Base-by-base conservation (phyloP, 1,284 basidiomycete genomes). In the Coniferiporia sulphurascens region DNA sequence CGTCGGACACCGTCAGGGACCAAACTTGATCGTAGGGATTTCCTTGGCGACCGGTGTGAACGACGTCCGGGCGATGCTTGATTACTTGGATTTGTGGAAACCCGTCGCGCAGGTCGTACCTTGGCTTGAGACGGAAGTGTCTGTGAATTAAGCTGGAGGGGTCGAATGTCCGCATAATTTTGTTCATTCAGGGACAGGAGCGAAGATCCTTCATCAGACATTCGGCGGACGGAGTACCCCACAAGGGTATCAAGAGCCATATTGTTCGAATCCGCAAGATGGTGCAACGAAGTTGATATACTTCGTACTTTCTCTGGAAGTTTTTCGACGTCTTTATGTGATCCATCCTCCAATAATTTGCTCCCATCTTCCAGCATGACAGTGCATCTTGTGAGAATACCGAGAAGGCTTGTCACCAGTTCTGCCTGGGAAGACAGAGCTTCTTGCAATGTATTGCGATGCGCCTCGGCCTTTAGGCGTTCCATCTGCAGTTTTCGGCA, bases 371-470 rank as follows among this genome's bases (percentile, higher is more conserved):
- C 81, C 48, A 93, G 75, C 70, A 86, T 81, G 43, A 88, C 81
- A 1, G 87, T 92, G 67, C 86, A 89, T 58, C 91, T 77, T 21
- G 89, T 89, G n/a, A 94, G 78, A 72, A 91, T 84, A 6, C 90
- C 87, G 22, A 93, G 73, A 12, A 94, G 77, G 61, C 78, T 79
- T 17, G 93, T 84, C 59, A 91, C 74, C 15, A 86, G 76, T 64
- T 84, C 80, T 1, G 89, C 83, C 70, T 93, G 87, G 56, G 81
- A 78, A 22, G 76, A 76, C 12, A 91, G 78, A 1, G 84, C 83
- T 50, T 83, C 82, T 54, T 79, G 79, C 70, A 92, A 77, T 1
- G 84, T 86, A 54, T 85, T 83, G 59, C 84, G 79, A 67, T 89
- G 85, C 21, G 83, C 84, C 67, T 89, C 84, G 0, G 86, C 81